phyloP scores from a whole-genome alignment of 1,139 yeast genomes.

The Protomyces gravidus region DNA sequence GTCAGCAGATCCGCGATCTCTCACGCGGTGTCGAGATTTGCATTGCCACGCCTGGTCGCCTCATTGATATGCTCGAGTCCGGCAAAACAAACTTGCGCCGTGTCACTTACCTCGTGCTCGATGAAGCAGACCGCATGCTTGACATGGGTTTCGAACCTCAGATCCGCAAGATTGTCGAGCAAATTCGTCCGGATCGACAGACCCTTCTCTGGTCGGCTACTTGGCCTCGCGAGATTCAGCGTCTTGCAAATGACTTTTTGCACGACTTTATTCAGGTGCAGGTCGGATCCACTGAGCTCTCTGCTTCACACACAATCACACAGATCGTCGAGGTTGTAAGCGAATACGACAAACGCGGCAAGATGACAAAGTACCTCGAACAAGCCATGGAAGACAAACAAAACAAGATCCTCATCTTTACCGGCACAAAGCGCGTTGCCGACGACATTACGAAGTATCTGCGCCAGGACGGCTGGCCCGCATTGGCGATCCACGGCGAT shows the following conservation, averaged over 20 bases:
- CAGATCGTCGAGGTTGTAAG: constrained; percentile 88
- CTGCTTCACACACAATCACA: constrained; percentile 94
- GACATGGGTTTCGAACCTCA: constrained; percentile 98
- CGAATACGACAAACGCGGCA: constrained; percentile 92
- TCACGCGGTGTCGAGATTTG: constrained; percentile 91
- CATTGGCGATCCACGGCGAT: constrained; percentile 98
- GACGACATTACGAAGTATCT: constrained; percentile 88
- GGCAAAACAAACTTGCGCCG: constrained; percentile 93
- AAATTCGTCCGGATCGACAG: constrained; percentile 95
- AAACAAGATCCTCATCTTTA: constrained; percentile 78
- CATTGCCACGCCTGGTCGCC: constrained; percentile 97
- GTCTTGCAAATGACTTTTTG: constrained; percentile 84
- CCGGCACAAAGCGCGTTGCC: constrained; percentile 95
- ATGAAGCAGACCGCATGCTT: constrained; percentile 80
- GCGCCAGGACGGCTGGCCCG: constrained; percentile 98
- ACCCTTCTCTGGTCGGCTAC: constrained; percentile 99
- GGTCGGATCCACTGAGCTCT: constrained; percentile 87
- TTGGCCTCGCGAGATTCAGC: constrained; percentile 98
- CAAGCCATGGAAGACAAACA: constrained; percentile 71
- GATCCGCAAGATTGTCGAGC: constrained; percentile 89
- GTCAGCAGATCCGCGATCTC: constrained; percentile 93
- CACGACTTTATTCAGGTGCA: constrained; percentile 93
- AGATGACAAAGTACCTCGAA: constrained; percentile 77
- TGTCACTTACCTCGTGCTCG: constrained; percentile 93
- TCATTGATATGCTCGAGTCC: constrained; percentile 92